Conservation (phyloP, 202 grass and related monocot species). For the Elaeis oleifera region DNA sequence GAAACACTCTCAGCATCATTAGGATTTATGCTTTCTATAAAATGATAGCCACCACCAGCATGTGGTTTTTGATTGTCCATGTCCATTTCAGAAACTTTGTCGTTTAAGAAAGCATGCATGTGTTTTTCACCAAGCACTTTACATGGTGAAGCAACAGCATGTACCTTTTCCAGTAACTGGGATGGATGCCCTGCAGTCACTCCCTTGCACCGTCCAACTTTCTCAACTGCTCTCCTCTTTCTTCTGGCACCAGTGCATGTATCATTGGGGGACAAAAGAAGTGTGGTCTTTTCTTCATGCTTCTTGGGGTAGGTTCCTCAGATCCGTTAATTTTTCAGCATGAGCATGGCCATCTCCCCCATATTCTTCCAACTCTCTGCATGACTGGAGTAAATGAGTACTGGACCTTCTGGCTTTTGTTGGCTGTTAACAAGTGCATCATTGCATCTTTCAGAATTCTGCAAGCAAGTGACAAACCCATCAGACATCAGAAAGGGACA, state of each 20-base stretch:
- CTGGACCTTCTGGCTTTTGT: not conserved
- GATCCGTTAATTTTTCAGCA: constrained; percentile 3
- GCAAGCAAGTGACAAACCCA: not conserved
- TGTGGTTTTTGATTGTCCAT: too few species aligned
- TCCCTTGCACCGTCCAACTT: constrained; percentile 6
- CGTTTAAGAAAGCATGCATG: constrained; percentile 12
- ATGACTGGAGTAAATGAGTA: not conserved
- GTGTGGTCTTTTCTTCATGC: constrained; percentile 16
- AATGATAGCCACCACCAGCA: too few species aligned
- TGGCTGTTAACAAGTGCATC: not conserved
- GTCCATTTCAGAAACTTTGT: too few species aligned
- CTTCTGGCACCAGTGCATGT: not conserved
- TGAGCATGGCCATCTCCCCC: not conserved
- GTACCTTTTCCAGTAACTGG: not conserved
- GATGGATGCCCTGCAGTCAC: not conserved
- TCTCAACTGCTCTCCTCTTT: constrained; percentile 16
- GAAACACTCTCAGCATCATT: constrained; percentile 22
- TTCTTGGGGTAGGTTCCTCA: not conserved
- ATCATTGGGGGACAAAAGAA: not conserved
- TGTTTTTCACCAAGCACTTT: constrained; percentile 27
- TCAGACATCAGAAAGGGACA: too few species aligned
- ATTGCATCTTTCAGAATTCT: constrained; percentile 22
- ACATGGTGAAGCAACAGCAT: constrained; percentile 8
- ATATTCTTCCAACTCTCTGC: not conserved
- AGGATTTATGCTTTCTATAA: not conserved